Evolutionary conservation across 1,139 yeast genomes (phyloP).

Genomic region (Taiozyma sp.): DNA sequence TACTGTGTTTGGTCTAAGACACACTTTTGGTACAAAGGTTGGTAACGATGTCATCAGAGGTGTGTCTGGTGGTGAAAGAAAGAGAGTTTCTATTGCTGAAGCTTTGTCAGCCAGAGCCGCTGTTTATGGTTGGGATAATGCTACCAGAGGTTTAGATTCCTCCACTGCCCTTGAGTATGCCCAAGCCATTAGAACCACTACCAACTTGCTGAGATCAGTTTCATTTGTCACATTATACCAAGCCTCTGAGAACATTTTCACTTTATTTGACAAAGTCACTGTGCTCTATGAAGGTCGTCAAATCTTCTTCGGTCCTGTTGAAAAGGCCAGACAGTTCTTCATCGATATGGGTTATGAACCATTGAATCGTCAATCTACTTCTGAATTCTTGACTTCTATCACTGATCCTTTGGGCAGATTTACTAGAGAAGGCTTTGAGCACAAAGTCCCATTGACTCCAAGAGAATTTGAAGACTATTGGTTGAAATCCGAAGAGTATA

Average conservation of each 20-base stretch:
- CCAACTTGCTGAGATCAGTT: conserved; percentile 33
- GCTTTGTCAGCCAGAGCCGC: conserved; percentile 44
- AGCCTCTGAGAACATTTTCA: conserved; percentile 41
- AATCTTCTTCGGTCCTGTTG: conserved; percentile 36
- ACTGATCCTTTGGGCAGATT: conserved; percentile 50
- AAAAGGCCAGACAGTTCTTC: conserved; percentile 39
- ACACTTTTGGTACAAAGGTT: conserved; percentile 61
- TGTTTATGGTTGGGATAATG: conserved; percentile 57
- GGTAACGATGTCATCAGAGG: conserved; percentile 71
- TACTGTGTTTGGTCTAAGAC: conserved; percentile 53
- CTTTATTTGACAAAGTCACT: conserved; percentile 40
- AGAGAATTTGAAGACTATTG: conserved; percentile 66
- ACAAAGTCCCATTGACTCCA: conserved; percentile 62
- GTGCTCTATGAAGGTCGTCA: conserved; percentile 40
- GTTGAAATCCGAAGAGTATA: conserved; percentile 58
- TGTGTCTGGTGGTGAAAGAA: conserved; percentile 81
- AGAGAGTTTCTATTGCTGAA: conserved; percentile 72
- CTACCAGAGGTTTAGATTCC: conserved; percentile 57
- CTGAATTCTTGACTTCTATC: conserved; percentile 52
- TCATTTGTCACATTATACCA: conserved; percentile 41
- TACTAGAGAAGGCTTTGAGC: conserved; percentile 47
- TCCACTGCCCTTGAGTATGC: conserved; percentile 50
- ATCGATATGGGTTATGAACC: conserved; percentile 39
- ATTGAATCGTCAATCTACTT: conserved; percentile 41
- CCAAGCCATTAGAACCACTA: conserved; percentile 36